Conservation (phyloP, 2,329 filamentous ascomycete genomes). For the Hymenoscyphus fructigenus region DNA sequence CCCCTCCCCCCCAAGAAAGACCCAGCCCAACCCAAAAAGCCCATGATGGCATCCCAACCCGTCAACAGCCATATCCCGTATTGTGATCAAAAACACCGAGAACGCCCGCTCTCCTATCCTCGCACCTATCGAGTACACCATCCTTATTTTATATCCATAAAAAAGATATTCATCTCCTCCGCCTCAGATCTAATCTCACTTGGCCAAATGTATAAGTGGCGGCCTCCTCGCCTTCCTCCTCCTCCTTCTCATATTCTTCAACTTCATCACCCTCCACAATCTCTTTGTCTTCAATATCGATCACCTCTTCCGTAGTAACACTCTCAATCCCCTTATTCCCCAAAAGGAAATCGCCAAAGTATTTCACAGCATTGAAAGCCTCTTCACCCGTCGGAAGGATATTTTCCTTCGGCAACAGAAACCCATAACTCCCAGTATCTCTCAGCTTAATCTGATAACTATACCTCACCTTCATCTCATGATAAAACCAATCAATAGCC, state of each 20-base stretch:
- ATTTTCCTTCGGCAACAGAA: slow-evolving; percentile 80
- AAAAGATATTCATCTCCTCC: slow-evolving; percentile 14
- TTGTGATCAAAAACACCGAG: too few species aligned
- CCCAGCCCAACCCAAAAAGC: too few species aligned
- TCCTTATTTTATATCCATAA: too few species aligned
- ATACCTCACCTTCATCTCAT: slow-evolving; percentile 77
- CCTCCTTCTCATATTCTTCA: slow-evolving; percentile 9
- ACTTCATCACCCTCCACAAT: slow-evolving; percentile 7
- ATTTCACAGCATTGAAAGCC: slow-evolving; percentile 77
- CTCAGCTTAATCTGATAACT: slow-evolving; percentile 93
- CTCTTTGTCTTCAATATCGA: not conserved
- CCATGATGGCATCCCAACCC: too few species aligned
- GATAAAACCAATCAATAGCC: slow-evolving; percentile 93
- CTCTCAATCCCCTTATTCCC: slow-evolving; percentile 65
- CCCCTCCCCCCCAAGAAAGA: too few species aligned
- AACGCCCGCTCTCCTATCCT: too few species aligned
- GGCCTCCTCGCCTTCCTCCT: slow-evolving; percentile 21
- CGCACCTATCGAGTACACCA: too few species aligned
- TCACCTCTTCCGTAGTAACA: not conserved
- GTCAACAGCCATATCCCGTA: too few species aligned
- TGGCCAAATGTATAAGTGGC: not conserved
- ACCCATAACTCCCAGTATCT: slow-evolving; percentile 92
- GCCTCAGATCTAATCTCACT: slow-evolving; percentile 30
- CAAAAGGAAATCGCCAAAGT: slow-evolving; percentile 77
- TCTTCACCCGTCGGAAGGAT: slow-evolving; percentile 91